Percentiles rank a stretch among this genome's conserved stretches.
phyloP scores from a whole-genome alignment of 202 grass and related monocot genomes.

The Cymbopogon flexuosus region DNA sequence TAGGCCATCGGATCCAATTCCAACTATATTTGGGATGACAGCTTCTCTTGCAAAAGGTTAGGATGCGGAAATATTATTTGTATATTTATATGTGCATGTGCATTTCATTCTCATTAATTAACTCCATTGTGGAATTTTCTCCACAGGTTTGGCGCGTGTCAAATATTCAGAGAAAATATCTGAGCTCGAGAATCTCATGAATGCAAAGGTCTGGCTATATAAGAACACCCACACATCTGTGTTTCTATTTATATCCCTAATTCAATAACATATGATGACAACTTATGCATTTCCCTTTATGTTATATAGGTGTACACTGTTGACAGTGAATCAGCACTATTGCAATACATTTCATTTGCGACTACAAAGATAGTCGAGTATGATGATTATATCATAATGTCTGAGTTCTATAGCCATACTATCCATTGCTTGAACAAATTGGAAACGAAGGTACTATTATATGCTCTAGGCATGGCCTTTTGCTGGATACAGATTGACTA shows the following conservation, averaged over 20 bases:
- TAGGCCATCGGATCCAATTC: slow-evolving; percentile 39
- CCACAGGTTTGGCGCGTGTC: slow-evolving; percentile 5
- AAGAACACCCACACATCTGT: background rate
- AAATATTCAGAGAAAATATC: slow-evolving; percentile 36
- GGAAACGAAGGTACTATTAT: slow-evolving; percentile 43
- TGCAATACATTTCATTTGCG: slow-evolving; percentile 58
- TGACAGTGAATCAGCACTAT: slow-evolving; percentile 50
- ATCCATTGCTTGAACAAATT: slow-evolving; percentile 38
- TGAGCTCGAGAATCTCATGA: slow-evolving; percentile 61
- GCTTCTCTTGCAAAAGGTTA: slow-evolving; percentile 70
- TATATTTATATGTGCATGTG: background rate
- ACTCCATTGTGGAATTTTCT: background rate
- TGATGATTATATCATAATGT: slow-evolving; percentile 35
- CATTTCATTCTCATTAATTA: background rate
- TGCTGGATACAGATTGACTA: background rate
- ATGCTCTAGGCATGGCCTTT: background rate
- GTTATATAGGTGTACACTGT: slow-evolving; percentile 72
- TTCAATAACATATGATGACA: background rate
- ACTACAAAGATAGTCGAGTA: slow-evolving; percentile 46
- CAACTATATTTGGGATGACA: slow-evolving; percentile 82
- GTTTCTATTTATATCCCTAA: background rate
- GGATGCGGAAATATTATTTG: background rate
- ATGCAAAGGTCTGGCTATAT: slow-evolving; percentile 57
- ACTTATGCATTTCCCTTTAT: slow-evolving; percentile 27
- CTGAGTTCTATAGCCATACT: slow-evolving; percentile 6